phyloP scores from a whole-genome alignment of 23 red algal genomes.

The Agarophyton chilense region DNA sequence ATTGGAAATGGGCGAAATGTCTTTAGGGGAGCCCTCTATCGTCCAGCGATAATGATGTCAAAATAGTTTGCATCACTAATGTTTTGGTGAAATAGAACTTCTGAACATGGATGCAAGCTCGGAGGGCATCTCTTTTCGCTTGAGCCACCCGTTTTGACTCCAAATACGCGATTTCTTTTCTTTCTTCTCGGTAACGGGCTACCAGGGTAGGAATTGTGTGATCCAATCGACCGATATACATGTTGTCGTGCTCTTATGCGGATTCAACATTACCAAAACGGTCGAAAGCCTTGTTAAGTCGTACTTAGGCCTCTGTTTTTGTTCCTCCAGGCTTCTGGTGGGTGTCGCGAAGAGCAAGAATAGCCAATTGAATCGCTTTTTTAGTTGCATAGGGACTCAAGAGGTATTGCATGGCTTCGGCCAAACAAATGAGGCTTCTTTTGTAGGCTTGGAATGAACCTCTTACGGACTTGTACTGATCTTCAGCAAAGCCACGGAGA shows the following conservation, averaged over 20 bases:
- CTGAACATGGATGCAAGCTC: neutral
- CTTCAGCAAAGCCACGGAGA: neutral
- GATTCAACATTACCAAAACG: slow-evolving; percentile 32
- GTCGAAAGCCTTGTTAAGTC: slow-evolving; percentile 7
- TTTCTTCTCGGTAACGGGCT: neutral
- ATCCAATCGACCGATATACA: slow-evolving; percentile 12
- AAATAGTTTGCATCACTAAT: no score
- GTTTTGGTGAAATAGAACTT: no score
- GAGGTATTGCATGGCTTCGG: slow-evolving; percentile 24
- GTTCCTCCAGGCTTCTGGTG: neutral
- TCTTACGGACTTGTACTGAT: neutral
- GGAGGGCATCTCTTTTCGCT: slow-evolving; percentile 2
- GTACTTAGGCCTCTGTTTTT: neutral
- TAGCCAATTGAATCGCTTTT: slow-evolving; percentile 4
- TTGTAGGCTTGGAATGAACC: neutral
- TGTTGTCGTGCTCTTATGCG: neutral
- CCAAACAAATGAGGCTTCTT: neutral
- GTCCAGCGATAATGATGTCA: no score
- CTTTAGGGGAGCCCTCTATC: no score
- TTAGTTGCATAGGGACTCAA: slow-evolving; percentile 11
- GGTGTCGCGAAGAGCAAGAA: neutral
- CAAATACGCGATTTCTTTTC: neutral
- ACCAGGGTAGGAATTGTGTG: neutral
- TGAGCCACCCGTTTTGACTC: neutral
- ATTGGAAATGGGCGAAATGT: no score